Conservation (phyloP, 352 stramenopile species). For the Thalassiosira livingstoniorum region DNA sequence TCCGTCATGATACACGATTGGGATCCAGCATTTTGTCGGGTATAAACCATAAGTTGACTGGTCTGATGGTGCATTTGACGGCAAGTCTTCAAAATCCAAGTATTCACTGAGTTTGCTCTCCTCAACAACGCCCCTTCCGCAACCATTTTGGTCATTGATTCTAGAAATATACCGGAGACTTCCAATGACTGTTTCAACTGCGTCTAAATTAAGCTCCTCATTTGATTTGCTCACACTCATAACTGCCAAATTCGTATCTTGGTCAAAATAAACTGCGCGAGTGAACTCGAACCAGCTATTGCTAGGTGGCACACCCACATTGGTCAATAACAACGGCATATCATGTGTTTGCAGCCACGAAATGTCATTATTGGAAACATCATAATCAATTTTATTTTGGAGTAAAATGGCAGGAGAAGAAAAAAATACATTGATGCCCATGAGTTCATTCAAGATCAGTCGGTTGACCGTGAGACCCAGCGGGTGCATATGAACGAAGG, state of each 20-base stretch:
- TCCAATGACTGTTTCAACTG: neutral
- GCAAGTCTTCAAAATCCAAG: neutral
- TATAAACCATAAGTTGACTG: too few relatives aligned
- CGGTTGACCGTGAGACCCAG: conserved; percentile 55
- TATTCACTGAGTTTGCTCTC: neutral
- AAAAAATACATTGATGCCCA: conserved; percentile 37
- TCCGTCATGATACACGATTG: conserved; percentile 3
- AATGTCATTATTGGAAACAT: conserved; percentile 27
- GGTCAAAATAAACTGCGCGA: conserved; percentile 1
- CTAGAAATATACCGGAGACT: conserved; percentile 13
- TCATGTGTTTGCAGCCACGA: conserved; percentile 5
- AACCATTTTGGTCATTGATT: conserved; percentile 12
- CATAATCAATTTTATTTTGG: conserved; percentile 19
- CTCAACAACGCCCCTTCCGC: neutral
- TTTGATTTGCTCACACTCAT: neutral
- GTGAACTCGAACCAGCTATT: conserved; percentile 18
- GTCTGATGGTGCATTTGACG: neutral
- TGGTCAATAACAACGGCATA: conserved; percentile 16
- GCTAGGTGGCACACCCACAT: neutral
- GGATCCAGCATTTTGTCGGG: neutral
- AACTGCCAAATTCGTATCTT: conserved; percentile 3
- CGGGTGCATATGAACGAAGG: conserved; percentile 64
- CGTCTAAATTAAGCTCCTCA: neutral
- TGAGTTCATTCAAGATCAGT: conserved; percentile 42
- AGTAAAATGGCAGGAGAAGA: conserved; percentile 38